Evolutionary conservation across 257 asterid species (phyloP).

Genomic region (Ehretia macrophylla): DNA sequence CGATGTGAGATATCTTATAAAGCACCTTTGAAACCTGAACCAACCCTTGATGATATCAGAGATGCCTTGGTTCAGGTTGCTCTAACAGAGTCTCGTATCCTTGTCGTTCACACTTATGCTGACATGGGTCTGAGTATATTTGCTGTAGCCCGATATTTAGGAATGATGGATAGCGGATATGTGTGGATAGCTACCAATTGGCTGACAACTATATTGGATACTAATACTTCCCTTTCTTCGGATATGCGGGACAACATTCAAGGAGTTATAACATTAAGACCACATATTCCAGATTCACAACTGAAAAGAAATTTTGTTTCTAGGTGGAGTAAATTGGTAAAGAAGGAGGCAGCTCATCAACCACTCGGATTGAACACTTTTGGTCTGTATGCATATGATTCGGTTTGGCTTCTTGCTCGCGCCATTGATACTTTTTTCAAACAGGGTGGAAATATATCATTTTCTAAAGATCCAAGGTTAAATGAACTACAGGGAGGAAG

Average conservation of each 20-base stretch:
- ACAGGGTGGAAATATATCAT: slow-evolving; percentile 27
- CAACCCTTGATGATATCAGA: slow-evolving; percentile 27
- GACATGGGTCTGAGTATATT: slow-evolving; percentile 27
- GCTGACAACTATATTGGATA: slow-evolving; percentile 42
- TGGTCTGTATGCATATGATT: slow-evolving; percentile 43
- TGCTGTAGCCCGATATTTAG: slow-evolving; percentile 24
- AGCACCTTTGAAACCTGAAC: slow-evolving; percentile 30
- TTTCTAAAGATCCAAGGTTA: slow-evolving; percentile 26
- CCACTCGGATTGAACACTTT: slow-evolving; percentile 23
- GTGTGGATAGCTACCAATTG: slow-evolving; percentile 49
- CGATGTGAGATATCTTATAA: slow-evolving; percentile 34
- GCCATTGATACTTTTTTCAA: slow-evolving; percentile 37
- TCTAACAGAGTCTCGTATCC: slow-evolving; percentile 26
- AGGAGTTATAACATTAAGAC: slow-evolving; percentile 37
- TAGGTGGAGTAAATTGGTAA: slow-evolving; percentile 27
- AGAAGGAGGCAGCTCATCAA: slow-evolving; percentile 2
- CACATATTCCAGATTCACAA: slow-evolving; percentile 28
- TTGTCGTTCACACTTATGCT: slow-evolving; percentile 35
- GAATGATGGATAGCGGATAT: slow-evolving; percentile 41
- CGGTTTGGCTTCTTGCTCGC: slow-evolving; percentile 46
- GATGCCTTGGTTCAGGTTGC: slow-evolving; percentile 35
- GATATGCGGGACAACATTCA: slow-evolving; percentile 19
- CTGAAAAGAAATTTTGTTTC: slow-evolving; percentile 22
- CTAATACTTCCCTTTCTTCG: slow-evolving; percentile 9
- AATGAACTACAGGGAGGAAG: slow-evolving; percentile 13